phyloP scores from a whole-genome alignment of 2,329 filamentous ascomycete species.

The Fusarium sp. region DNA sequence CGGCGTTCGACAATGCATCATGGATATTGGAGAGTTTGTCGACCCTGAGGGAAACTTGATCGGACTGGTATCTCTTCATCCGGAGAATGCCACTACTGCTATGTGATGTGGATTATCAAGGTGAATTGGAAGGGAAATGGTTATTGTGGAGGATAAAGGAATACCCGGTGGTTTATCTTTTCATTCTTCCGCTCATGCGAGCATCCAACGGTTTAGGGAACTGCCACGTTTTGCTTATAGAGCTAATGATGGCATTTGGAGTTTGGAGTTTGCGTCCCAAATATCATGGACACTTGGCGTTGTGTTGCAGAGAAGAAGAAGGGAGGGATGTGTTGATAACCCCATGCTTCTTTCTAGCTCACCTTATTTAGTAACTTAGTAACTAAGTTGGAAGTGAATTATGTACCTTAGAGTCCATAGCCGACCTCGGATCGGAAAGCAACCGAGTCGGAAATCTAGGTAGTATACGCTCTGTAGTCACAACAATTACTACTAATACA shows the following conservation, averaged over 20 bases:
- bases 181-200: conserved; percentile 21
- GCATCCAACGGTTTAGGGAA: background rate
- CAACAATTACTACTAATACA: conserved; percentile 29
- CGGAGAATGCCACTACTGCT: conserved; percentile 30
- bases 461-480: conserved; percentile 10
- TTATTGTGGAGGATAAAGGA: conserved; percentile 33
- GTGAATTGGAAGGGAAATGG: background rate
- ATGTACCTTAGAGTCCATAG: background rate
- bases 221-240: background rate
- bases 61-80: conserved; percentile 37
- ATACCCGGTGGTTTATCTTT: conserved; percentile 31
- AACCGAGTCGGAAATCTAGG: conserved; percentile 7
- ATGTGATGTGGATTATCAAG: conserved; percentile 5
- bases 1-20: conserved; percentile 37
- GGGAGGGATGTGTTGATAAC: background rate
- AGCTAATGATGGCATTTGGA: background rate
- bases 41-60: conserved; percentile 42
- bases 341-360: background rate
- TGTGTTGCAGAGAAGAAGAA: background rate
- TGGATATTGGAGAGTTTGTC: conserved; percentile 42
- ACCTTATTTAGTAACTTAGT: background rate
- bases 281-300: conserved; percentile 20
- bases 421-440: conserved; percentile 30
- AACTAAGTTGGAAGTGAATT: background rate
- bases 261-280: conserved; percentile 13